Evolutionary conservation across 2,329 filamentous ascomycete genomes (phyloP).

Genomic region (Aureobasidium subglaciale): DNA sequence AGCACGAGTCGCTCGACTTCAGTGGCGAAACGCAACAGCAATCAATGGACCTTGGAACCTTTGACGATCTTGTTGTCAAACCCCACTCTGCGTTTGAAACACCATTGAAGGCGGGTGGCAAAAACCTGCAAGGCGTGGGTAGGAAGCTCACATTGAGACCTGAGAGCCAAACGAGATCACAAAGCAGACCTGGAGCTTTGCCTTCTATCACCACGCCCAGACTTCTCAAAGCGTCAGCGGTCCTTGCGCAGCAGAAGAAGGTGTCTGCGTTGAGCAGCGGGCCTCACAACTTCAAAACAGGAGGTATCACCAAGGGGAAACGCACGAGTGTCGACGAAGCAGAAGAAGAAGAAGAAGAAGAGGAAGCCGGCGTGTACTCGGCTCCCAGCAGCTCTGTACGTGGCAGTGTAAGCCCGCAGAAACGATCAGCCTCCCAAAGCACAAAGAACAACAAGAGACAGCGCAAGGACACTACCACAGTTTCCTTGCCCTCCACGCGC

Average conservation of each 20-base stretch:
- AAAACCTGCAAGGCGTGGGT: slow-evolving; percentile 8
- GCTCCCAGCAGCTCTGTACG: neutral
- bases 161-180: neutral
- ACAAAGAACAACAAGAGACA: neutral
- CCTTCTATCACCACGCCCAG: neutral
- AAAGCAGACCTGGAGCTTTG: neutral
- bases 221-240: neutral
- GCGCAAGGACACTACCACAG: neutral
- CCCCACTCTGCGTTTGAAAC: neutral
- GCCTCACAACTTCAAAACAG: slow-evolving; percentile 10
- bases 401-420: neutral
- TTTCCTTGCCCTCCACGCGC: neutral
- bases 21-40: neutral
- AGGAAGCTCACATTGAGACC: slow-evolving; percentile 3
- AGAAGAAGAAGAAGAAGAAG: neutral
- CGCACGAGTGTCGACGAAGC: neutral
- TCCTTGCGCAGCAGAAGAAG: neutral
- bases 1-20: neutral
- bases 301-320: neutral
- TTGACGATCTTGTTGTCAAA: neutral
- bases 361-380: neutral
- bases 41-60: neutral
- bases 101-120: neutral
- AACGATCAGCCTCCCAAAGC: neutral
- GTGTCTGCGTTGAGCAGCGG: slow-evolving; percentile 9